Evolutionary conservation across 1,284 basidiomycete species (phyloP).

Genomic region (Apiotrichum veenhuisii): DNA sequence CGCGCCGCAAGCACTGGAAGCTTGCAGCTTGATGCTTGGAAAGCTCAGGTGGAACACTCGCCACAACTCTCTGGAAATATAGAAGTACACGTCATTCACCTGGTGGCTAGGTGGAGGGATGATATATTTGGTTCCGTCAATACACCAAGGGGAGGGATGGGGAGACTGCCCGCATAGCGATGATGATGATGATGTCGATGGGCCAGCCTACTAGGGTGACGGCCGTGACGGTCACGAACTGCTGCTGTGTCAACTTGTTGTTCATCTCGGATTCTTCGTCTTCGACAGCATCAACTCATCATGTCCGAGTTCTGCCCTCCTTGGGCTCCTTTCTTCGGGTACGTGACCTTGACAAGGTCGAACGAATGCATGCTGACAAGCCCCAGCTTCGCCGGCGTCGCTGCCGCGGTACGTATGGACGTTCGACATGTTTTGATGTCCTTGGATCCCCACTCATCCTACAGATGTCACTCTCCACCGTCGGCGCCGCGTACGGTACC

Average conservation of each 20-base stretch:
- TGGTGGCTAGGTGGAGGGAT: not conserved
- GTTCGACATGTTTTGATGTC: not conserved
- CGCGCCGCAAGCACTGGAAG: not conserved
- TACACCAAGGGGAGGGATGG: too few relatives aligned
- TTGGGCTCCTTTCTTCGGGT: conserved; percentile 52
- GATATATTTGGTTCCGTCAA: too few relatives aligned
- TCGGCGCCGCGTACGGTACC: conserved; percentile 95
- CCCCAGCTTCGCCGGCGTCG: conserved; percentile 43
- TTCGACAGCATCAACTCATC: conserved; percentile 5
- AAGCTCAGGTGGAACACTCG: not conserved
- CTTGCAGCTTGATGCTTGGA: not conserved
- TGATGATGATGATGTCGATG: not conserved
- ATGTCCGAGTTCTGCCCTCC: conserved; percentile 49
- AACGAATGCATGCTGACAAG: not conserved
- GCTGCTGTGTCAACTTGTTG: too few relatives aligned
- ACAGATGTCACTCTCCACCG: conserved; percentile 55
- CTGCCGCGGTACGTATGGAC: conserved; percentile 34
- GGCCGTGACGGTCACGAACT: too few relatives aligned
- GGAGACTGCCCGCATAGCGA: not conserved
- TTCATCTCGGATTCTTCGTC: too few relatives aligned
- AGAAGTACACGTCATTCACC: too few relatives aligned
- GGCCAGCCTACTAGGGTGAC: too few relatives aligned
- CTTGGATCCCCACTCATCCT: not conserved
- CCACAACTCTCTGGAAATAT: not conserved
- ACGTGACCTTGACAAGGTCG: not conserved